phyloP scores from a whole-genome alignment of 495 filamentous ascomycete species.

The Evansstolkia leycettana region DNA sequence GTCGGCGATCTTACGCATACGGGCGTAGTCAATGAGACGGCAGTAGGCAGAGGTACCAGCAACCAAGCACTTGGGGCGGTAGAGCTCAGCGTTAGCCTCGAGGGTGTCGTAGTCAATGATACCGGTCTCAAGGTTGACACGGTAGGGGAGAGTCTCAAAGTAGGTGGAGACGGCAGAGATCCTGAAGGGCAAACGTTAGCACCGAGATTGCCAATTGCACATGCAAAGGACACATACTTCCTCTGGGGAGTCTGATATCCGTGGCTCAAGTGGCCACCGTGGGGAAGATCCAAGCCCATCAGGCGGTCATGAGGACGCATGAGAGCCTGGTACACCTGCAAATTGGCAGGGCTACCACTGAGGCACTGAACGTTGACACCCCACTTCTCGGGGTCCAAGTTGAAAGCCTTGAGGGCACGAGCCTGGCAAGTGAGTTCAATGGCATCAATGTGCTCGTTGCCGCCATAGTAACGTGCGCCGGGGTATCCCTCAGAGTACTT shows the following conservation, averaged over 20 bases:
- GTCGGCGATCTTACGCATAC: constrained; percentile 95
- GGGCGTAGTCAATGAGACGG: constrained; percentile 90
- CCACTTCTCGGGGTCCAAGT: constrained; percentile 78
- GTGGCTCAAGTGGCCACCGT: constrained; percentile 96
- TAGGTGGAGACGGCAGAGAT: constrained; percentile 91
- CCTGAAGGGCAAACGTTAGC: constrained; percentile 24
- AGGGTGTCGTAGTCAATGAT: constrained; percentile 95
- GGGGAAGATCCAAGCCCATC: constrained; percentile 95
- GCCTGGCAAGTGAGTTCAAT: constrained; percentile 94
- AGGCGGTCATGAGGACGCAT: constrained; percentile 93
- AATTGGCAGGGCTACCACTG: constrained; percentile 79
- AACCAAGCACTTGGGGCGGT: constrained; percentile 90
- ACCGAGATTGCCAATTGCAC: too few species aligned
- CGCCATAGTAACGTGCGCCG: constrained; percentile 97
- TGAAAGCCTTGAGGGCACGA: constrained; percentile 87
- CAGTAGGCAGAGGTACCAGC: constrained; percentile 98
- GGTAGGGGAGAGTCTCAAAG: constrained; percentile 92
- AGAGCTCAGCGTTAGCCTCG: constrained; percentile 84
- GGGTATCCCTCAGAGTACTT: constrained; percentile 99
- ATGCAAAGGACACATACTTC: too few species aligned
- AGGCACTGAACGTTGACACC: constrained; percentile 98
- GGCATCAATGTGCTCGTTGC: constrained; percentile 95
- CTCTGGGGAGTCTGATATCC: constrained; percentile 88
- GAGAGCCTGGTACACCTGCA: constrained; percentile 98
- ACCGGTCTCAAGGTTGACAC: constrained; percentile 80